Base-by-base conservation (phyloP, 2,329 filamentous ascomycete species). In the Trichoderma sp. region DNA sequence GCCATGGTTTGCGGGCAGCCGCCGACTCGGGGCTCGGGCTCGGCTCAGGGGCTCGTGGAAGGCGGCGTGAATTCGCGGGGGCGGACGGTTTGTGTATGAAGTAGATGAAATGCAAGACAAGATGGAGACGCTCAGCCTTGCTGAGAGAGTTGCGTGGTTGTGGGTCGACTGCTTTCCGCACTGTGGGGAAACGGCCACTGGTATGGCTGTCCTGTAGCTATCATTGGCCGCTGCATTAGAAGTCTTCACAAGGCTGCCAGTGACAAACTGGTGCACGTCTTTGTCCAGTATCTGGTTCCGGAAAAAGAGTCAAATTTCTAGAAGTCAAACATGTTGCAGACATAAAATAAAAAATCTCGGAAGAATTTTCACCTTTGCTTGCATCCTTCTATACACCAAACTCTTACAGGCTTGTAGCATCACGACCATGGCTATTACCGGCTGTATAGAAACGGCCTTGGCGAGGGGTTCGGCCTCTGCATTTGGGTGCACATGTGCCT, bases 1-100 rank as follows among this genome's bases (percentile, higher is more conserved):
- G 90, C 87, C 91, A 93, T 93, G 71, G 74, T 75, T n/a, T 59
- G 72, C 72, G 38, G 24, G 72, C 71, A 56, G 71, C 71, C 71
- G 71, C 71, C 71, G 60, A 62, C 71, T 31, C 33, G 45, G 41
- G 71, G 71, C 60, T 65, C 60, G 21, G 60, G 60, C 31, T 63
- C 60, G 60, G 60, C 71, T 73, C 41, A 27, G 56, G 59, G 21
- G 59, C 69, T 53, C 59, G 71, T 65, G 38, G 31, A 53, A 45
- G 41, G 69, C 69, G 71, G 71, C 59, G 60, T 6, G 71, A 38
- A n/a, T 64, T 64, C 38, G 71, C 45, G 33, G 29, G 7, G 27
- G 27, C 1, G 18, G 59, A 18, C 27, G 27, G 27, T 27, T 21
- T 50, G 38, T 16, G 14, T n/a, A 35, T 60, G 35, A 45, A 24